phyloP scores from a whole-genome alignment of 148 eudicot genomes.

The Pouteria glomerata region DNA sequence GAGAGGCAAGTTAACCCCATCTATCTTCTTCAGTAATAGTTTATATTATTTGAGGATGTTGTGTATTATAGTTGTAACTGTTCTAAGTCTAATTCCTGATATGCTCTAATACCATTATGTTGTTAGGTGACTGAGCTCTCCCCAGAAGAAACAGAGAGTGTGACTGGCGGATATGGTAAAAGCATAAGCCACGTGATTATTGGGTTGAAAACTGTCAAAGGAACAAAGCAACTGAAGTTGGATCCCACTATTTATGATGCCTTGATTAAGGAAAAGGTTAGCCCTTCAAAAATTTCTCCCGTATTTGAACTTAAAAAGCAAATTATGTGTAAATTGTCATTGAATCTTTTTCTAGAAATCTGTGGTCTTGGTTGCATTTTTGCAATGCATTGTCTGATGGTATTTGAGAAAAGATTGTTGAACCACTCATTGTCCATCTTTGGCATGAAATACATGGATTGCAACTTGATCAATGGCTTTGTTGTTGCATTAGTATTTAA shows the following conservation, averaged over 20 bases:
- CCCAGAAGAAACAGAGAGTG: constrained; percentile 97
- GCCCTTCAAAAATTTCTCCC: not conserved
- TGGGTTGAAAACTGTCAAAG: constrained; percentile 93
- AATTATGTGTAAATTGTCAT: not conserved
- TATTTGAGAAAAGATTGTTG: constrained; percentile 7
- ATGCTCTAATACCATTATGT: not conserved
- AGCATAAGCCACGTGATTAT: constrained; percentile 92
- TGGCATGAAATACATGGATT: not conserved
- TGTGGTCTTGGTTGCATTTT: not conserved
- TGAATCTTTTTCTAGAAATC: not conserved
- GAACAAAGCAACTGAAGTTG: constrained; percentile 92
- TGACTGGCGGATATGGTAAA: constrained; percentile 95
- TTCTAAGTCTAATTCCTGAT: not conserved
- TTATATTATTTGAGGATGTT: not conserved
- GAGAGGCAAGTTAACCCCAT: constrained; percentile 61
- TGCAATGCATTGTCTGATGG: not conserved
- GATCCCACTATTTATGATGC: constrained; percentile 98
- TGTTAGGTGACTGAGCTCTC: constrained; percentile 96
- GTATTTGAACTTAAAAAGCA: not conserved
- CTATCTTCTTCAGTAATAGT: not conserved
- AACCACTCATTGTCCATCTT: not conserved
- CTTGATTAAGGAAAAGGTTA: constrained; percentile 91
- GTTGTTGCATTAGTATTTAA: not conserved
- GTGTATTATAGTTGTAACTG: not conserved
- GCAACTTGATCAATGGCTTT: not conserved